phyloP scores from a whole-genome alignment of 164 flowering plant genomes.

The Sextonia rubra region DNA sequence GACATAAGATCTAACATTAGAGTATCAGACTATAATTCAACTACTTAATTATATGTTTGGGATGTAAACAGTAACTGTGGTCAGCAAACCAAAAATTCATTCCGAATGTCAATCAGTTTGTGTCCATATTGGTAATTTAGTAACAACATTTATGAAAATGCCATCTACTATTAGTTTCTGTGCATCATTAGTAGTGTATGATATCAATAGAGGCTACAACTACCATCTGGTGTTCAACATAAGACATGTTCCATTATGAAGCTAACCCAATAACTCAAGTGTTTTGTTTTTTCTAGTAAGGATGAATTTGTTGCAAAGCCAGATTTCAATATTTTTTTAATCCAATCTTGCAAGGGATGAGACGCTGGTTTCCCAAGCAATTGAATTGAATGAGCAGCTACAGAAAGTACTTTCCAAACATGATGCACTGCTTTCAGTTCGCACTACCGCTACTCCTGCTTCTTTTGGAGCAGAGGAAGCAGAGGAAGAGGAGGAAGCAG shows the following conservation, averaged over 20 bases:
- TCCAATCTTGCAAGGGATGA: conserved; percentile 53
- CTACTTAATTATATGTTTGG: too few species aligned
- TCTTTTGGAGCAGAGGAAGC: conserved; percentile 35
- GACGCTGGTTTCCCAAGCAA: conserved; percentile 67
- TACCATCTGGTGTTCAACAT: not conserved
- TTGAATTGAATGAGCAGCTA: conserved; percentile 78
- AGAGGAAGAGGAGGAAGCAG: conserved; percentile 66
- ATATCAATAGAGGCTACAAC: not conserved
- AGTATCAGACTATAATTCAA: too few species aligned
- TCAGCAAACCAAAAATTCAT: too few species aligned
- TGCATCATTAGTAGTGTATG: not conserved
- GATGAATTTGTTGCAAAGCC: not conserved
- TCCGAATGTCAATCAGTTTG: too few species aligned
- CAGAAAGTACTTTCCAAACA: conserved; percentile 64
- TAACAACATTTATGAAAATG: too few species aligned
- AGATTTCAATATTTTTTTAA: not conserved
- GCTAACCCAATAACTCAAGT: not conserved
- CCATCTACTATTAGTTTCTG: too few species aligned
- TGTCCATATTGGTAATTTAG: too few species aligned
- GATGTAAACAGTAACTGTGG: too few species aligned
- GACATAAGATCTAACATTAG: too few species aligned
- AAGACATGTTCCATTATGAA: not conserved
- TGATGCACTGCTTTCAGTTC: conserved; percentile 61
- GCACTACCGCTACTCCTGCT: conserved; percentile 26
- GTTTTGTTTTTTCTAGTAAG: too few species aligned